Base-by-base conservation (phyloP, 805 yeast species). In the Kluyveromyces dobzhanskii region DNA sequence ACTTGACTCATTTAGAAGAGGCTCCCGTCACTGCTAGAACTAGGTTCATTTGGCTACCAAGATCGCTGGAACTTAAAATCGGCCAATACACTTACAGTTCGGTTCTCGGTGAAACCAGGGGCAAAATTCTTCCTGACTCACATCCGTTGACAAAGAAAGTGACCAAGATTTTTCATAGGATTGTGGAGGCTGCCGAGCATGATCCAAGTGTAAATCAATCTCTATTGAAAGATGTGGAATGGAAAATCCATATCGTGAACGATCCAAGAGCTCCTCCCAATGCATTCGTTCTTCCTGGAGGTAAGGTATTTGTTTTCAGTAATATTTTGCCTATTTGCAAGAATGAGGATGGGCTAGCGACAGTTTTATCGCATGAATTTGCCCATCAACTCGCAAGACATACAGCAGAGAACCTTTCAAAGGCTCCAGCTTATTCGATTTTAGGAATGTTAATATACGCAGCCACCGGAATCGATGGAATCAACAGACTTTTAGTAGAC, bases 331-430 rank as follows among this genome's bases (percentile, higher is more conserved):
- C 84, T 1, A 75, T 92, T 23, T 80, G 95, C 57, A 64, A 66
- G 18, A 78, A 84, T 53, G 94, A 86, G 38, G 94, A 86, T 56
- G 97, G 96, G 2, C 62, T 92, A 32, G 97, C 97, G n/a, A 87
- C 97, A 0, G 96, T 92, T 2, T 65, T 92, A 33, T 69, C 95
- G 0, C 99, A 92, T 57, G 99, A 92, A 53, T 74, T 88, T 40
- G 88, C 96, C 0, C 98, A 92, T 64, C 94, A 87, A 58, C 67
- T 92, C 47, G 96, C 96, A 7, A 78, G 94, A 43, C 98, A 92
- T 57, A 76, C 92, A 5, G 78, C 82, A 35, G 99, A 92, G 54
- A 79, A 80, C 49, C 54, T 90, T 39, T 79, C 94, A 11, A 71
- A 75, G 46, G 76, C 81, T 11, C 97, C 97, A 0, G 50, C 86